These are phyloP conservation scores for Phytophthora niederhauseri DNA, from an alignment of 352 stramenopile genomes.

Conservation along the genomic window DNA sequence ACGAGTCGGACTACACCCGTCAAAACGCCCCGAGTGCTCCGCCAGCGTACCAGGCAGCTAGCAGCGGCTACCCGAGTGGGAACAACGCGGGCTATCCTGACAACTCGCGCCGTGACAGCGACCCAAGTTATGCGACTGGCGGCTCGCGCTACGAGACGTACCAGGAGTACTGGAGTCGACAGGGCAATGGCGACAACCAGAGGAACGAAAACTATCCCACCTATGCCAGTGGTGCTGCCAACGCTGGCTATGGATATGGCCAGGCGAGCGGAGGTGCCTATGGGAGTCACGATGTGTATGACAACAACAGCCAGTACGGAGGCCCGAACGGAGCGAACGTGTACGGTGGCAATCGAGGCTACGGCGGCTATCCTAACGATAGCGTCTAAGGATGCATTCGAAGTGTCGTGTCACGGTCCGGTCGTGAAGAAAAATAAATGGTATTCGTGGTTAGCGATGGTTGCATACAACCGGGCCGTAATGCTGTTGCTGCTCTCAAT, in stretches of 20 bases:
- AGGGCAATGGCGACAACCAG: neutral
- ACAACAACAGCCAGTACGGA: neutral
- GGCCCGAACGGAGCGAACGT: neutral
- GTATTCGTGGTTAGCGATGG: neutral
- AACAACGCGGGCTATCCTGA: neutral
- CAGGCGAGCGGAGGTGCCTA: neutral
- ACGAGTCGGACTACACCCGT: neutral
- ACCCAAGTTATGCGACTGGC: neutral
- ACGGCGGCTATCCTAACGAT: conserved; percentile 1
- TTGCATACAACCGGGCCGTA: too few relatives aligned
- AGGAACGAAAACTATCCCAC: conserved; percentile 1
- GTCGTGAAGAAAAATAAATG: conserved; percentile 6
- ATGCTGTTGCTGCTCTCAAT: too few relatives aligned
- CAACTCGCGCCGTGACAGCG: neutral
- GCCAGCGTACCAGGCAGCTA: neutral
- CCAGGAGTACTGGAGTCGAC: conserved; percentile 31
- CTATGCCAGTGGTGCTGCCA: conserved; percentile 9
- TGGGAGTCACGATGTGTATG: neutral
- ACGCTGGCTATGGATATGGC: conserved; percentile 8
- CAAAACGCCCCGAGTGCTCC: neutral
- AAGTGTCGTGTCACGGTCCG: neutral
- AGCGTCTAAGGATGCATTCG: neutral
- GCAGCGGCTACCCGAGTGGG: neutral
- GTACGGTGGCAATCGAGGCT: conserved; percentile 2
- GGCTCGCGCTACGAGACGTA: conserved; percentile 25